Percentiles rank a stretch among this genome's conserved stretches.
Evolutionary conservation across 108 stramenopile genomes (phyloP).

Genomic region (Nitzschia inconspicua): DNA sequence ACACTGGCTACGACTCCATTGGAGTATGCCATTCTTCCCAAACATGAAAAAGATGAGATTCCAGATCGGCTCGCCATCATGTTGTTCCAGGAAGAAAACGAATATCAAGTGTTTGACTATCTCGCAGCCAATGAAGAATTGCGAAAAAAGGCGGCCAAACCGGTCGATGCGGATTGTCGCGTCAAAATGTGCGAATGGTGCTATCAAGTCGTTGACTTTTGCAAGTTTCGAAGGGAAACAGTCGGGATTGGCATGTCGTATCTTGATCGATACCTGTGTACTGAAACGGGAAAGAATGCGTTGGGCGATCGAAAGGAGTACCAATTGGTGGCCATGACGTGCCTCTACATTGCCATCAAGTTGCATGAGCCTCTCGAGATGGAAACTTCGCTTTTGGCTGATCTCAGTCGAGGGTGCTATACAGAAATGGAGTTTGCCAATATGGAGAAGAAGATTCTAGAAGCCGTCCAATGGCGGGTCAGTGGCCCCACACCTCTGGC

Average conservation of each 20-base stretch:
- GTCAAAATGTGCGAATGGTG: slow-evolving; percentile 67
- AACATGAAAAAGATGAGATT: slow-evolving; percentile 34
- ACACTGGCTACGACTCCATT: slow-evolving; percentile 13
- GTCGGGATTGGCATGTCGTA: slow-evolving; percentile 76
- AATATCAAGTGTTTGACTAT: slow-evolving; percentile 48
- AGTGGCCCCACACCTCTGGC: slow-evolving; percentile 55
- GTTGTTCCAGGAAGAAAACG: slow-evolving; percentile 46
- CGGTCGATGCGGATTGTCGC: slow-evolving; percentile 60
- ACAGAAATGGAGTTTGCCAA: slow-evolving; percentile 66
- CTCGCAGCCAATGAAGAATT: slow-evolving; percentile 29
- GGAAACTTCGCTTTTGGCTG: slow-evolving; percentile 68
- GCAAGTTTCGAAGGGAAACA: slow-evolving; percentile 64
- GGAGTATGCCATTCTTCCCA: slow-evolving; percentile 40
- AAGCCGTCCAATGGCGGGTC: slow-evolving; percentile 63
- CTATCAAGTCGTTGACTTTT: slow-evolving; percentile 57
- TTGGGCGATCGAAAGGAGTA: slow-evolving; percentile 62
- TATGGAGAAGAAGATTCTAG: slow-evolving; percentile 65
- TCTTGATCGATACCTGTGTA: slow-evolving; percentile 53
- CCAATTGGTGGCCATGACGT: slow-evolving; percentile 80
- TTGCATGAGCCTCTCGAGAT: slow-evolving; percentile 79
- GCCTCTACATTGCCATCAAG: slow-evolving; percentile 76
- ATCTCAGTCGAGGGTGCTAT: slow-evolving; percentile 66
- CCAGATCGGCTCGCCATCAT: slow-evolving; percentile 42
- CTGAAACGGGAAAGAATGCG: slow-evolving; percentile 35
- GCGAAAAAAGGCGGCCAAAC: slow-evolving; percentile 37